Conservation (phyloP, 805 yeast genomes). For the Saturnispora hagleri region DNA sequence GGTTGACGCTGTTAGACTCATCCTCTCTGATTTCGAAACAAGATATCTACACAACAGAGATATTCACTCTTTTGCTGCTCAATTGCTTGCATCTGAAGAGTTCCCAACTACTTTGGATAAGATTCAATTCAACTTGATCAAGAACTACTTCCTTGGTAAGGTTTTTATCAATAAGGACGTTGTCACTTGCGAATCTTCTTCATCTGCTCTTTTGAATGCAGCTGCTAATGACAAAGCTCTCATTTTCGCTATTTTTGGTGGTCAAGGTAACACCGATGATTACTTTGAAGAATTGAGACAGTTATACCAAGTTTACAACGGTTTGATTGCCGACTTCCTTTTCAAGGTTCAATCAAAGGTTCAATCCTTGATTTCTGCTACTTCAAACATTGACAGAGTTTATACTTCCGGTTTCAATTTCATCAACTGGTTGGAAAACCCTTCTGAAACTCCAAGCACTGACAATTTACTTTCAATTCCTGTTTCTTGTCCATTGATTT, state of each 20-base stretch:
- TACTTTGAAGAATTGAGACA: constrained; percentile 94
- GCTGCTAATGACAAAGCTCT: constrained; percentile 51
- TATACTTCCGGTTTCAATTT: constrained; percentile 92
- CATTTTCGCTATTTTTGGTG: constrained; percentile 87
- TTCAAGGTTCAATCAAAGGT: constrained; percentile 60
- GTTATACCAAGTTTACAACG: constrained; percentile 66
- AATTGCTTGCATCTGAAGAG: constrained; percentile 46
- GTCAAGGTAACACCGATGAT: constrained; percentile 98
- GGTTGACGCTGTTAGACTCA: constrained; percentile 53
- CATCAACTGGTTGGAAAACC: constrained; percentile 75
- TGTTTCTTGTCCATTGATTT: constrained; percentile 93
- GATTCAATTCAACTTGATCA: constrained; percentile 60
- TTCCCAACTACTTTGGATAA: constrained; percentile 62
- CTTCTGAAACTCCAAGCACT: constrained; percentile 80
- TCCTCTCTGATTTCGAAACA: constrained; percentile 76
- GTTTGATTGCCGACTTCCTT: constrained; percentile 64
- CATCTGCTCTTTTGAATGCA: constrained; percentile 45
- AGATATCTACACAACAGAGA: constrained; percentile 68
- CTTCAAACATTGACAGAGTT: constrained; percentile 73
- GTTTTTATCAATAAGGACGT: constrained; percentile 22
- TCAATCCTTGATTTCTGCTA: constrained; percentile 55
- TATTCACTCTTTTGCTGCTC: constrained; percentile 82
- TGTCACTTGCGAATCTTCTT: not conserved
- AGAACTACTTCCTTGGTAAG: constrained; percentile 54
- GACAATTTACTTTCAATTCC: constrained; percentile 88